Percentiles rank a stretch among this genome's conserved stretches.
Conservation (phyloP, 805 yeast species). For the Sugiyamaella chiloensis region DNA sequence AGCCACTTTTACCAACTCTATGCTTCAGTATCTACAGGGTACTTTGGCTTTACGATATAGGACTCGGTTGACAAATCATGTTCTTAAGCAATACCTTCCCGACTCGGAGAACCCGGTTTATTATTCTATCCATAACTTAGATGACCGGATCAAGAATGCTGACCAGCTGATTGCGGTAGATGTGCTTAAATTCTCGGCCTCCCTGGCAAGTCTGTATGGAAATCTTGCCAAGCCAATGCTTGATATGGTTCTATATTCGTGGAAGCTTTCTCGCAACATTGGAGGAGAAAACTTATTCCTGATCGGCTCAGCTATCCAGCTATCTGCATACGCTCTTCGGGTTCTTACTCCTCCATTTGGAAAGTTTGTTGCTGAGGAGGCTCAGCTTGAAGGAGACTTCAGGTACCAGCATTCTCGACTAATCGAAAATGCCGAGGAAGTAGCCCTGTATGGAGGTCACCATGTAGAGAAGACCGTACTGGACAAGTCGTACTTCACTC, state of each 20-base stretch:
- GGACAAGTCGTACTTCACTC: conserved; percentile 76
- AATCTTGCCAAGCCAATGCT: conserved; percentile 80
- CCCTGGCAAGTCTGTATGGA: conserved; percentile 72
- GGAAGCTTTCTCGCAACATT: conserved; percentile 54
- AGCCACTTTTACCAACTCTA: conserved; percentile 73
- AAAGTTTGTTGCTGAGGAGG: conserved; percentile 67
- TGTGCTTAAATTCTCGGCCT: conserved; percentile 65
- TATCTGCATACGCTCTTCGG: conserved; percentile 69
- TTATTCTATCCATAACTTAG: conserved; percentile 65
- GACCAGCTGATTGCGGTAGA: conserved; percentile 83
- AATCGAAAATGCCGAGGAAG: conserved; percentile 76
- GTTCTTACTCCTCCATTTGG: conserved; percentile 90
- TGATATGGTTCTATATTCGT: conserved; percentile 76
- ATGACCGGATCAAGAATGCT: conserved; percentile 60
- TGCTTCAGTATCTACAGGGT: conserved; percentile 45
- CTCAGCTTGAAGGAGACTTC: conserved; percentile 79
- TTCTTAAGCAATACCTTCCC: conserved; percentile 71
- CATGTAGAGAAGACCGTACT: conserved; percentile 69
- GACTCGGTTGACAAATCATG: conserved; percentile 56
- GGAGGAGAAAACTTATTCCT: conserved; percentile 69
- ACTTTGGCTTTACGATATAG: conserved; percentile 48
- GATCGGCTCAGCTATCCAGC: conserved; percentile 74
- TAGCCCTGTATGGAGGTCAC: conserved; percentile 82
- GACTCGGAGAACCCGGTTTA: conserved; percentile 61
- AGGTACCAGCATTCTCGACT: conserved; percentile 79